Evolutionary conservation across 2,329 filamentous ascomycete species (phyloP), one percentile per base, ranked within the genome.

Genomic region (Trichoderma koningiopsis): DNA sequence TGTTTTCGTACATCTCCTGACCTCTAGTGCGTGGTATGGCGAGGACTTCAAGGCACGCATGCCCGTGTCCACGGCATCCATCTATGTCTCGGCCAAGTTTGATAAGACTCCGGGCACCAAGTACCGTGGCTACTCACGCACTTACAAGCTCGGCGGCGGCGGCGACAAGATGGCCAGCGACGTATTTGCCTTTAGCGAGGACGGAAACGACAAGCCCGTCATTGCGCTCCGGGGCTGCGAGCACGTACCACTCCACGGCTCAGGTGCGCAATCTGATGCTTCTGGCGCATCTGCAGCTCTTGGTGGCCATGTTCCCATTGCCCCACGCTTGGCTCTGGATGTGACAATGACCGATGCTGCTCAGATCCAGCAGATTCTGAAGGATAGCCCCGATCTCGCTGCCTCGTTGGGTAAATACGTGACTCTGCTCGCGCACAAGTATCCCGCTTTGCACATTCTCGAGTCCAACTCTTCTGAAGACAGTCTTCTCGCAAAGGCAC

Each of bases 121-220:
- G 37, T 43, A 43, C 16, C 37, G 16, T 19, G 37, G 37, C 16
- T 43, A 19, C 37, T 43, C 37, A 19, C 37, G 37, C 37, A 43
- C 37, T 7, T 43, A 43, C 37, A 43, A 43, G 37, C 37, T 43
- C 37, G 37, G 37, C 16, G 37, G 37, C 37, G 37, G 37, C 37
- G 37, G 37, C 14, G 66, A 68, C 31, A 49, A 62, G 19, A 56
- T 55, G 37, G 63, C 63, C 33, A 14, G 22, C 27, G 37, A 43
- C 8, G 37, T 43, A 1, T 43, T 43, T 43, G 37, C 37, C 37
- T 43, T 43, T 19, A 7, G 37, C 37, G 37, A 43, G 37, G 16
- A 43, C 14, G 37, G 37, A 43, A 6, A 19, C 37, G 37, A 40
- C 37, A 43, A 19, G 37, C 37, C 37, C 14, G 16, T 43, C 14